Evolutionary conservation across 2,329 filamentous ascomycete genomes (phyloP).

Genomic region (Drechmeria coniospora): DNA sequence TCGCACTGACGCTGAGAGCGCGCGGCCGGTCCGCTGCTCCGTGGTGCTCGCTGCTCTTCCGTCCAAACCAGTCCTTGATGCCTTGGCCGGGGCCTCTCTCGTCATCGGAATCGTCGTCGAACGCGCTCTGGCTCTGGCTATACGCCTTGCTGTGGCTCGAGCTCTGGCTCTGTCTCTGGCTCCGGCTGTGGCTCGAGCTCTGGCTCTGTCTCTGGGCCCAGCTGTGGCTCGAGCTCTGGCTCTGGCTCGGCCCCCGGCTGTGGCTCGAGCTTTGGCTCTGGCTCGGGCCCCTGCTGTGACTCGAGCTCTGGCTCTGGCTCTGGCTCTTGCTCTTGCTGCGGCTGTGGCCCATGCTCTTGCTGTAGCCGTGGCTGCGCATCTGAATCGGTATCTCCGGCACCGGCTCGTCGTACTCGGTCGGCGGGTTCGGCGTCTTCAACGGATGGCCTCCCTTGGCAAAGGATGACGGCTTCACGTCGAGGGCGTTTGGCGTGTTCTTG

Average conservation of each 20-base stretch:
- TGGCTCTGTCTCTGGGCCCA: slow-evolving; percentile 3
- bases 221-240: background rate
- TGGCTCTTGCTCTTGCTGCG: too few species aligned
- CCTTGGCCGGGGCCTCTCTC: slow-evolving; percentile 7
- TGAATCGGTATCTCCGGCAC: too few species aligned
- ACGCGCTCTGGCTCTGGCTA: too few species aligned
- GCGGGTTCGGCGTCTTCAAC: background rate
- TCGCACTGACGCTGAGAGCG: background rate
- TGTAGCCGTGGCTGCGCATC: background rate
- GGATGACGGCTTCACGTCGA: background rate
- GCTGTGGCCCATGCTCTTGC: background rate
- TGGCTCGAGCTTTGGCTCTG: background rate
- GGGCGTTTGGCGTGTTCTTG: slow-evolving; percentile 6
- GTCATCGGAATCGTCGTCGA: slow-evolving; percentile 17
- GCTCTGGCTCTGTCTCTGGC: slow-evolving; percentile 3
- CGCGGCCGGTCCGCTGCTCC: background rate
- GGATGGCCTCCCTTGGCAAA: background rate
- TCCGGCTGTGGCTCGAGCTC: background rate
- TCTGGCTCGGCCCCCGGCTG: slow-evolving; percentile 3
- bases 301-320: too few species aligned
- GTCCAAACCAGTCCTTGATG: slow-evolving; percentile 6
- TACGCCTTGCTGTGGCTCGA: slow-evolving; percentile 2
- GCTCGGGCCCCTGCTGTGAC: too few species aligned
- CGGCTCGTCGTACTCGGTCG: too few species aligned
- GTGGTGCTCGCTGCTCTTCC: slow-evolving; percentile 1